Percentiles rank a stretch among this genome's conserved stretches.
phyloP scores from a whole-genome alignment of 805 yeast species.

The Wickerhamiella parazyma region DNA sequence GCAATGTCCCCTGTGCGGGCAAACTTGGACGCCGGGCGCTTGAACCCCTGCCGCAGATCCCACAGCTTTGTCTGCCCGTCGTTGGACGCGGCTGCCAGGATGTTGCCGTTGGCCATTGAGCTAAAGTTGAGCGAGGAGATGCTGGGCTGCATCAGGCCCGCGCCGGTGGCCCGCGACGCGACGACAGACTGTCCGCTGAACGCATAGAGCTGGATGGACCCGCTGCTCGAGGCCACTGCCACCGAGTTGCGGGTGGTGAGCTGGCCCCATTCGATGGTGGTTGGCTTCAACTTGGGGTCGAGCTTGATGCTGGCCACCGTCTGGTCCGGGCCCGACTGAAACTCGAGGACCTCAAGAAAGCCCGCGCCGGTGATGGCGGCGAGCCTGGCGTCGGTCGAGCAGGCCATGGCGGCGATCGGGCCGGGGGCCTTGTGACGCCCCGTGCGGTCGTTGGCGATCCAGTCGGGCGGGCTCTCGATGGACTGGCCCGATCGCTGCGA shows the following conservation, averaged over 20 bases:
- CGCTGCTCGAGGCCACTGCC: slow-evolving; percentile 5
- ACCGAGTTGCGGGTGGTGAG: slow-evolving; percentile 14
- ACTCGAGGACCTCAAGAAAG: slow-evolving; percentile 11
- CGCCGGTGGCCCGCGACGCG: slow-evolving; percentile 35
- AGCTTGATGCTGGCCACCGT: slow-evolving; percentile 14
- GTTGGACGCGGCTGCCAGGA: slow-evolving; percentile 59
- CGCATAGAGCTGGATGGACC: slow-evolving; percentile 7
- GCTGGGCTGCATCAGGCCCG: background rate
- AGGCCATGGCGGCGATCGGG: slow-evolving; percentile 22
- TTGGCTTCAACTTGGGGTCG: slow-evolving; percentile 21
- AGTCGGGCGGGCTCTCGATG: background rate
- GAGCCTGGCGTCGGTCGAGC: slow-evolving; percentile 16
- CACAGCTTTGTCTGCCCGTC: slow-evolving; percentile 69
- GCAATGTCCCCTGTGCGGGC: slow-evolving; percentile 59
- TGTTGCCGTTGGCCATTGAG: slow-evolving; percentile 28
- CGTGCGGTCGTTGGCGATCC: background rate
- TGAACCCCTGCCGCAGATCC: slow-evolving; percentile 56
- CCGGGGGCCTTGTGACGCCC: slow-evolving; percentile 7
- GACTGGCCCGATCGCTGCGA: slow-evolving; percentile 5
- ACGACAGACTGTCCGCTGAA: slow-evolving; percentile 23
- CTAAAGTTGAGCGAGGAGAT: slow-evolving; percentile 8
- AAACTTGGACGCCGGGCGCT: slow-evolving; percentile 34
- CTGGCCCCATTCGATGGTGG: slow-evolving; percentile 26
- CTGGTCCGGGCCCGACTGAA: slow-evolving; percentile 10
- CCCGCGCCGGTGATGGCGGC: slow-evolving; percentile 24